Percentiles rank a stretch among this genome's conserved stretches.
Conservation (phyloP, 2,329 filamentous ascomycete genomes). For the Fusarium tricinctum region DNA sequence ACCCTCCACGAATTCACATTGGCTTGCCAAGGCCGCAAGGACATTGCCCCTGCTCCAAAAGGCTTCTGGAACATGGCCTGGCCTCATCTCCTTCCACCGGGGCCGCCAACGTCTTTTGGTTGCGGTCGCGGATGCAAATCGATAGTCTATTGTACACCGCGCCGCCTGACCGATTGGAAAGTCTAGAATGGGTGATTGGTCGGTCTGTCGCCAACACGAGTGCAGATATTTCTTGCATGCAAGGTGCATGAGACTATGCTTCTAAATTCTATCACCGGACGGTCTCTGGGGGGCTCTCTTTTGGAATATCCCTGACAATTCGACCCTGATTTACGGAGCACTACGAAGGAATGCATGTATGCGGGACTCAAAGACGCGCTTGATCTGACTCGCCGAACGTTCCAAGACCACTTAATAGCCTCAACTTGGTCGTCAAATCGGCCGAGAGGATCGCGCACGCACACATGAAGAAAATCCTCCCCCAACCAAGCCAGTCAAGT, state of each 20-base stretch:
- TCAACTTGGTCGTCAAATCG: conserved; percentile 39
- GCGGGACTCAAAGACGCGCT: conserved; percentile 47
- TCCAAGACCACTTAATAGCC: conserved; percentile 31
- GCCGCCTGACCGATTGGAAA: conserved; percentile 16
- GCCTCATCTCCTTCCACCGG: conserved; percentile 43
- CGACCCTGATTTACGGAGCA: conserved; percentile 2
- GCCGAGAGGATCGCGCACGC: conserved; percentile 40
- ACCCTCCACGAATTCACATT: conserved; percentile 7
- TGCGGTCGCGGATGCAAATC: conserved; percentile 18
- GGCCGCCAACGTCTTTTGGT: conserved; percentile 11
- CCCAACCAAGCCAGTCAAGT: conserved; percentile 8
- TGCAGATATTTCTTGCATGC: conserved; percentile 45
- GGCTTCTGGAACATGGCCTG: conserved; percentile 47
- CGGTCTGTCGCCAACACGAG: conserved; percentile 16
- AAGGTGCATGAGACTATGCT: conserved; percentile 29
- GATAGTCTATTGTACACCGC: conserved; percentile 14
- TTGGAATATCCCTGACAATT: conserved; percentile 2
- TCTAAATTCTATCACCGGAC: neutral
- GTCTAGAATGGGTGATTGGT: conserved; percentile 11
- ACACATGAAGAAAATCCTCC: conserved; percentile 22
- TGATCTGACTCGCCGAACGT: conserved; percentile 46
- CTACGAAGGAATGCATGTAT: conserved; percentile 12
- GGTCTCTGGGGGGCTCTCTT: neutral
- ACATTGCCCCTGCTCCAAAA: conserved; percentile 30
- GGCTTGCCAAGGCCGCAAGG: conserved; percentile 11